phyloP scores from a whole-genome alignment of 2,329 filamentous ascomycete species.

The Colletotrichum kahawae region DNA sequence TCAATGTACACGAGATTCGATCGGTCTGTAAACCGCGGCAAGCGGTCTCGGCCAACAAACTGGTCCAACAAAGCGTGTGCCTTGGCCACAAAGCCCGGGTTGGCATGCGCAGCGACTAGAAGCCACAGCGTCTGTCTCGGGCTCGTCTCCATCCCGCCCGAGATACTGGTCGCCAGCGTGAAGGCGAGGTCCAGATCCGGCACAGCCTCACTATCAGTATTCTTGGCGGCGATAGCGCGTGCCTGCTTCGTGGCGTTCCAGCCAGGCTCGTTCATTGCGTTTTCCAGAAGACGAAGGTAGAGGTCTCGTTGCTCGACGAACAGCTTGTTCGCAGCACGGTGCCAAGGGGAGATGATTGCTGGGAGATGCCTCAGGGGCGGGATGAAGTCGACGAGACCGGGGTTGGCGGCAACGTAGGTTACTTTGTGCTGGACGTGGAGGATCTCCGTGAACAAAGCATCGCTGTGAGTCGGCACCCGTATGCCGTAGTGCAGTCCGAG shows the following conservation, averaged over 20 bases:
- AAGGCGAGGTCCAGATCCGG: slow-evolving; percentile 37
- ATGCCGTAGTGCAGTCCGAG: slow-evolving; percentile 41
- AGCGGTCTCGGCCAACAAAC: slow-evolving; percentile 41
- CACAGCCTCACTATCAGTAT: slow-evolving; percentile 24
- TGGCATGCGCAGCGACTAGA: slow-evolving; percentile 35
- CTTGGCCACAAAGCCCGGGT: slow-evolving; percentile 11
- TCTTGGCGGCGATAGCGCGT: slow-evolving; percentile 31
- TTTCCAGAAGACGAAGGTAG: slow-evolving; percentile 29
- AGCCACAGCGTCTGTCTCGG: slow-evolving; percentile 35
- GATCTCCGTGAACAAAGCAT: slow-evolving; percentile 28
- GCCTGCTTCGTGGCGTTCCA: slow-evolving; percentile 38
- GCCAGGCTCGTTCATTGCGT: slow-evolving; percentile 22
- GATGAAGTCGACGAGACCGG: slow-evolving; percentile 45
- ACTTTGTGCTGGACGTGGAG: slow-evolving; percentile 31
- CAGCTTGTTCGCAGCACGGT: slow-evolving; percentile 31
- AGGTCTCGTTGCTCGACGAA: slow-evolving; percentile 33
- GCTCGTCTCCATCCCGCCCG: slow-evolving; percentile 37
- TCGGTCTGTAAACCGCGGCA: slow-evolving; percentile 44
- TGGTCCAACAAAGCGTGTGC: slow-evolving; percentile 46
- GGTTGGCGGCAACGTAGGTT: slow-evolving; percentile 25
- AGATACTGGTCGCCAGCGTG: slow-evolving; percentile 33
- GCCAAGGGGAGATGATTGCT: slow-evolving; percentile 37
- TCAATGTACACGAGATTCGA: slow-evolving; percentile 45
- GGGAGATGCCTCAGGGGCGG: slow-evolving; percentile 47
- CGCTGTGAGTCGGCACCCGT: slow-evolving; percentile 31